Conservation (phyloP, 495 filamentous ascomycete species). For the Xylaria telfairii region DNA sequence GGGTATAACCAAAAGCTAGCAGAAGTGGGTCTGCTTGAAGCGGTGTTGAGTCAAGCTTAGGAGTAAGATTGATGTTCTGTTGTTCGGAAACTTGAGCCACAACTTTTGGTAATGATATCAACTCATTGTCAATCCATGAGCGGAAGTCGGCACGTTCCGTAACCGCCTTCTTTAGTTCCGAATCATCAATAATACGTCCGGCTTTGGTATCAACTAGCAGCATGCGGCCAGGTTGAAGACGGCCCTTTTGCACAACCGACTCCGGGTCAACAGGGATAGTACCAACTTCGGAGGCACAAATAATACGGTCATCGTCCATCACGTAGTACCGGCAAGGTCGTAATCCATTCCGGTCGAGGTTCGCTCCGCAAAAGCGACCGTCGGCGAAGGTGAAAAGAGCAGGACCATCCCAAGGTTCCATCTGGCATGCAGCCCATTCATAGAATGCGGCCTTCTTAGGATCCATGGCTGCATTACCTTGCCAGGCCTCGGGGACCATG, state of each 20-base stretch:
- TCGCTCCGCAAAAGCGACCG: constrained; percentile 96
- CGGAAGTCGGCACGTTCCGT: constrained; percentile 84
- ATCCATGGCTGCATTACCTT: constrained; percentile 91
- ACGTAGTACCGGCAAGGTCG: constrained; percentile 98
- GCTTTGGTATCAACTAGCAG: constrained; percentile 94
- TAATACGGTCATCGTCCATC: constrained; percentile 96
- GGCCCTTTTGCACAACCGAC: constrained; percentile 90
- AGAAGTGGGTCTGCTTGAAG: constrained; percentile 87
- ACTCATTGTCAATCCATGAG: constrained; percentile 85
- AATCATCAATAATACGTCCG: constrained; percentile 94
- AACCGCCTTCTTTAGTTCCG: constrained; percentile 90
- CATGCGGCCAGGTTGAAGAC: constrained; percentile 96
- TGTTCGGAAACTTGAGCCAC: constrained; percentile 48
- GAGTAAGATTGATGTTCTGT: constrained; percentile 60
- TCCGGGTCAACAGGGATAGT: constrained; percentile 93
- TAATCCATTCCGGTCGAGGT: constrained; percentile 97
- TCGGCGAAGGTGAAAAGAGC: constrained; percentile 98
- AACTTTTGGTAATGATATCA: constrained; percentile 80
- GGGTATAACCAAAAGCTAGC: constrained; percentile 92
- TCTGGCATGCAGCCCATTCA: constrained; percentile 98
- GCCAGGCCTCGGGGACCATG: constrained; percentile 99
- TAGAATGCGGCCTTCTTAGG: constrained; percentile 98
- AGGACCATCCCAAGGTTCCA: constrained; percentile 99
- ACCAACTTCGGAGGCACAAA: constrained; percentile 97
- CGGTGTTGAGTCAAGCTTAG: constrained; percentile 70